phyloP scores from a whole-genome alignment of 345 rosid genomes.

The Passiflora organensis region DNA sequence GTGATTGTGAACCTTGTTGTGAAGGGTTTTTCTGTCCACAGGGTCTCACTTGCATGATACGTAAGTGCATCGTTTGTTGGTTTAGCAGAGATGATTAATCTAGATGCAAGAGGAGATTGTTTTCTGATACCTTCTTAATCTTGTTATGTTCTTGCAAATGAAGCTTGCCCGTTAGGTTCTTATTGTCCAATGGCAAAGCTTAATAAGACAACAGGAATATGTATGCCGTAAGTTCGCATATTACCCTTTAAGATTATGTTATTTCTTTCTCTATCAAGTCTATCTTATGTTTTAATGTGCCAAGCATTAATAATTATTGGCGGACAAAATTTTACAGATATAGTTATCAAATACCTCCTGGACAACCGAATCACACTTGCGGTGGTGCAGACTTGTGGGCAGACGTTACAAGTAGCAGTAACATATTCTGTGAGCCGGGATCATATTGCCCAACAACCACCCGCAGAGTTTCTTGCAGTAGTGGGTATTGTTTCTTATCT shows the following conservation, averaged over 20 bases:
- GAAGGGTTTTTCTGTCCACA: slow-evolving; percentile 96
- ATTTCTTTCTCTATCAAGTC: slow-evolving; percentile 5
- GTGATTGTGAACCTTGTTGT: slow-evolving; percentile 77
- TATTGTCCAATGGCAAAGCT: slow-evolving; percentile 77
- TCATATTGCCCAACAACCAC: slow-evolving; percentile 77
- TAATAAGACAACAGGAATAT: slow-evolving; percentile 60
- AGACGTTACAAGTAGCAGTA: slow-evolving; percentile 47
- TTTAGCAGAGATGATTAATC: not conserved
- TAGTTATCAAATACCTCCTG: slow-evolving; percentile 69
- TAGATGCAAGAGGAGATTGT: slow-evolving; percentile 3
- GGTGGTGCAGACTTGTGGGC: slow-evolving; percentile 95
- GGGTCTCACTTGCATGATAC: slow-evolving; percentile 93
- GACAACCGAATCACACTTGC: slow-evolving; percentile 62
- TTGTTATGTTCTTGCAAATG: slow-evolving; percentile 23
- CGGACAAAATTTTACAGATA: slow-evolving; percentile 49
- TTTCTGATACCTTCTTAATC: slow-evolving; percentile 5
- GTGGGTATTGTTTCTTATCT: slow-evolving; percentile 68
- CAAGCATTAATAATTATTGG: slow-evolving; percentile 10
- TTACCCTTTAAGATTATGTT: not conserved
- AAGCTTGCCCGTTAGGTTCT: slow-evolving; percentile 84
- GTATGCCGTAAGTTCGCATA: slow-evolving; percentile 71
- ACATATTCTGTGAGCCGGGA: slow-evolving; percentile 79
- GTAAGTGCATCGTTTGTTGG: slow-evolving; percentile 36
- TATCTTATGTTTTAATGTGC: not conserved
- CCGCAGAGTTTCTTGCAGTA: slow-evolving; percentile 49